A percentile compares a stretch with the other conserved stretches of the same genome.
Evolutionary conservation across 2,329 filamentous ascomycete species (phyloP).

Genomic region (Alternaria conjuncta): DNA sequence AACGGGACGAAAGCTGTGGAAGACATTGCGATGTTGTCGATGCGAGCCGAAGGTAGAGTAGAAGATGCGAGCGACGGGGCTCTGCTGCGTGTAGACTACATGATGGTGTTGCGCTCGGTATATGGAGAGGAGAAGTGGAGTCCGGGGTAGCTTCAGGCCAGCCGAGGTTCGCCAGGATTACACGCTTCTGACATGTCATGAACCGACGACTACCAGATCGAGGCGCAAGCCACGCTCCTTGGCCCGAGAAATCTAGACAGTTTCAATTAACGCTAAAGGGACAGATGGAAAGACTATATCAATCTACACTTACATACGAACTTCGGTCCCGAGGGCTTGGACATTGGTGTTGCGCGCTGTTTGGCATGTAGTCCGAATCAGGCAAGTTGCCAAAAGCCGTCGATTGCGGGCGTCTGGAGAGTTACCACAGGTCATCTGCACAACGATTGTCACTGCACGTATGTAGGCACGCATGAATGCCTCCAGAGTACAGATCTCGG

Average conservation of each 20-base stretch:
- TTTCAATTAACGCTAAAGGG: background rate
- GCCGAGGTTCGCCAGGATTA: constrained; percentile 6
- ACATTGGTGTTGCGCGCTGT: background rate
- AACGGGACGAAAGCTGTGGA: constrained; percentile 63
- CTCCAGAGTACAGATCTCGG: background rate
- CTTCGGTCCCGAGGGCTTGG: background rate
- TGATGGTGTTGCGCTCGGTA: constrained; percentile 1
- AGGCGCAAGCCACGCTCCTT: background rate
- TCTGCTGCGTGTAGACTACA: background rate
- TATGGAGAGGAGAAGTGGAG: constrained; percentile 9
- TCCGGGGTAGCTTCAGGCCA: constrained; percentile 6
- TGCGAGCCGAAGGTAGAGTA: background rate
- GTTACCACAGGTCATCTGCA: background rate
- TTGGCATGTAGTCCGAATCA: background rate
- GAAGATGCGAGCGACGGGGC: background rate
- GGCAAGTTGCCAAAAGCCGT: background rate
- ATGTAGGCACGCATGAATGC: background rate
- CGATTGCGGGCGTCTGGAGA: background rate
- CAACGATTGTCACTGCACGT: background rate
- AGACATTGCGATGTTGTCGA: constrained; percentile 30
- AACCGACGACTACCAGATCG: background rate
- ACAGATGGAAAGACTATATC: background rate
- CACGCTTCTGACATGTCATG: constrained; percentile 4
- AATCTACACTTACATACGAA: background rate
- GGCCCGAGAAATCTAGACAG: background rate